These are phyloP conservation scores for Pseudocercospora pini-densiflorae DNA, from an alignment of 2,329 filamentous ascomycete genomes.

Conservation along the genomic window DNA sequence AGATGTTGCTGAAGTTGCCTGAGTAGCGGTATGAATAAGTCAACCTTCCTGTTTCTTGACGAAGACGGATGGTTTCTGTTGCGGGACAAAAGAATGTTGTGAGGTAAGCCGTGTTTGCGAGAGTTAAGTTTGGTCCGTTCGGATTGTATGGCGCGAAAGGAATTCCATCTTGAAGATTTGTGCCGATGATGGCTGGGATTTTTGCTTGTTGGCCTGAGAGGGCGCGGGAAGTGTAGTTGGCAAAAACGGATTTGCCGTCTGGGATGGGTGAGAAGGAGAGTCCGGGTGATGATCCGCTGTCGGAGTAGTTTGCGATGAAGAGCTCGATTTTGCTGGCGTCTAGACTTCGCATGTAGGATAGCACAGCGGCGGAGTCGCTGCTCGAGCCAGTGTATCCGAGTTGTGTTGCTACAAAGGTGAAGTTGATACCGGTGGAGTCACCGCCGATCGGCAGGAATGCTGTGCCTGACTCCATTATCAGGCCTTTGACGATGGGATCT, in stretches of 20 bases:
- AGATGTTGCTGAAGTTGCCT: conserved; percentile 50
- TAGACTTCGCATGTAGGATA: conserved; percentile 28
- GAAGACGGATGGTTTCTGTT: conserved; percentile 35
- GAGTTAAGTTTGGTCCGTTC: conserved; percentile 33
- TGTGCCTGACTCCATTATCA: conserved; percentile 45
- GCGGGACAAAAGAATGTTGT: conserved; percentile 37
- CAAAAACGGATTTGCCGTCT: conserved; percentile 36
- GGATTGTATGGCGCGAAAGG: conserved; percentile 42
- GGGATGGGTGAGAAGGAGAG: conserved; percentile 33
- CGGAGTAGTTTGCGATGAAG: conserved; percentile 26
- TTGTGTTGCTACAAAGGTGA: conserved; percentile 33
- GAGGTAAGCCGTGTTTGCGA: conserved; percentile 23
- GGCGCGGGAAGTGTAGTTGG: conserved; percentile 32
- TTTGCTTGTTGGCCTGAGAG: conserved; percentile 43
- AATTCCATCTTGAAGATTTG: conserved; percentile 42
- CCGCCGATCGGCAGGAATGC: conserved; percentile 32
- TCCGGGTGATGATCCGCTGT: conserved; percentile 32
- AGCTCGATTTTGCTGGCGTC: conserved; percentile 17
- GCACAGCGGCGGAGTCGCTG: conserved; percentile 44
- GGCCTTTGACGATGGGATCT: conserved; percentile 44
- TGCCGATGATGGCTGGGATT: conserved; percentile 44
- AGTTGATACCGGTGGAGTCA: conserved; percentile 21
- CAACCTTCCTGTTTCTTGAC: conserved; percentile 35
- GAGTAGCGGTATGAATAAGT: conserved; percentile 49
- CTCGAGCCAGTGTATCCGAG: conserved; percentile 46